A percentile compares a stretch with the other conserved stretches of the same genome.
phyloP scores from a whole-genome alignment of 2,329 filamentous ascomycete genomes.

The Meredithiella fracta region DNA sequence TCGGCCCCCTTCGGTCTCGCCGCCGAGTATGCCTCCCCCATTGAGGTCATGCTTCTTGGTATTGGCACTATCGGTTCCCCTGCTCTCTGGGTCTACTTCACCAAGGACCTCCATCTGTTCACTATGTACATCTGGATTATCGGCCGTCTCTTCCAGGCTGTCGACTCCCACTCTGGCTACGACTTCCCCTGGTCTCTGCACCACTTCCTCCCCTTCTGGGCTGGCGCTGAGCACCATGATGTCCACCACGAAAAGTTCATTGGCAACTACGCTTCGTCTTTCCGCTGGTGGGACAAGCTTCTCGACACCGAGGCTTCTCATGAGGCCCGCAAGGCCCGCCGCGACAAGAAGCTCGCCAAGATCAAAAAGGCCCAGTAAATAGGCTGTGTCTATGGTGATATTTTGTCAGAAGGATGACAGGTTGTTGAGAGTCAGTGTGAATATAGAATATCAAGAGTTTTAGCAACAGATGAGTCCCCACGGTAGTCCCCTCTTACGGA shows the following conservation, averaged over 20 bases:
- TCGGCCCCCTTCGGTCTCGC: slow-evolving; percentile 92
- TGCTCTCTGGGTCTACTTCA: slow-evolving; percentile 68
- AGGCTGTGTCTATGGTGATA: not conserved
- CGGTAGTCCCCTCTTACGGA: not conserved
- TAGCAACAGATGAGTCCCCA: not conserved
- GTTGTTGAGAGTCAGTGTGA: not conserved
- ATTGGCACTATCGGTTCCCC: slow-evolving; percentile 71
- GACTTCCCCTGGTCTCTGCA: slow-evolving; percentile 96
- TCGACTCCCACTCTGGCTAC: slow-evolving; percentile 94
- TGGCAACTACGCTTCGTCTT: slow-evolving; percentile 93
- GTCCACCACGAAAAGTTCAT: slow-evolving; percentile 97
- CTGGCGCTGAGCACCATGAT: slow-evolving; percentile 91
- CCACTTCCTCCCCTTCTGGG: slow-evolving; percentile 95
- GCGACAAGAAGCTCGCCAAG: slow-evolving; percentile 56
- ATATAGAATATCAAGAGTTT: not conserved
- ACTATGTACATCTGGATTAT: slow-evolving; percentile 98
- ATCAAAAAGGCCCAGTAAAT: slow-evolving; percentile 54
- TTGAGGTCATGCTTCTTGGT: slow-evolving; percentile 90
- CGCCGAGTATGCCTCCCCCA: slow-evolving; percentile 92
- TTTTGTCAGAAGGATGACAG: not conserved
- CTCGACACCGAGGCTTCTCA: slow-evolving; percentile 87
- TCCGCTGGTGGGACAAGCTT: slow-evolving; percentile 96
- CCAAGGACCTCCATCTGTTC: slow-evolving; percentile 76
- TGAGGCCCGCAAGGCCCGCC: slow-evolving; percentile 68
- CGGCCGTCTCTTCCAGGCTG: slow-evolving; percentile 85